Base-by-base conservation (phyloP, 495 filamentous ascomycete species). In the Emericellopsis terricola region DNA sequence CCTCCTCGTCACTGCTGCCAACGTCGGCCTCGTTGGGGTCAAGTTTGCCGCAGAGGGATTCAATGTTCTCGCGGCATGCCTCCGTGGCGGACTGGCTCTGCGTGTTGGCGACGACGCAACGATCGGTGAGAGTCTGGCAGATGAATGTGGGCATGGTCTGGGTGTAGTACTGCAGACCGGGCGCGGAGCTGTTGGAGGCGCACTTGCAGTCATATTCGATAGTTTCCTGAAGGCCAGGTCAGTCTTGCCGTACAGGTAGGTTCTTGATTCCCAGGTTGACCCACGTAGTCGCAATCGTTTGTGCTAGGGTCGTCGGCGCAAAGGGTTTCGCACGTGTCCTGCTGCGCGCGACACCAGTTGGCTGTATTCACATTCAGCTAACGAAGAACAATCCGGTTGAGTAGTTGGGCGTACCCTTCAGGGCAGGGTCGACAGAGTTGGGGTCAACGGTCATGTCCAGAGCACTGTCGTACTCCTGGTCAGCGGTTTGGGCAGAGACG, bases 121-220 rank as follows among this genome's bases (percentile, higher is more conserved):
- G 31, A 5, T 24, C 19, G 44, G 39, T 56, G 34, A 46, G 46
- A 28, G 45, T 16, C 19, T 48, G 15, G 47, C 55, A 58, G 33
- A 49, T 42, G 35, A 56, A 50, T 47, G 44, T 50, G 15, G 51
- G 51, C 24, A 58, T 45, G 23, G 51, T 49, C 46, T 55, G 45
- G 16, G 23, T 43, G 43, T 56, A 58, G 33, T 56, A 47, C 33
- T 53, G 38, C 11, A 58, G 53, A 23, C 41, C 51, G 3, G 55
- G 55, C 10, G 55, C 45, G 7, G 44, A 33, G 38, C 41, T 46
- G 33, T 56, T 50, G 14, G n/a, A 14, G 21, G 33, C 19, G 53
- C 55, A 58, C 1, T 31, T 39, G 44, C 55, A 58, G 14, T 17
- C 19, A 42, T 40, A 58, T 5, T 33, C 32, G 19, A 55, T 33